Base-by-base conservation (phyloP, 306 rosid species). In the Nissolia schottii region DNA sequence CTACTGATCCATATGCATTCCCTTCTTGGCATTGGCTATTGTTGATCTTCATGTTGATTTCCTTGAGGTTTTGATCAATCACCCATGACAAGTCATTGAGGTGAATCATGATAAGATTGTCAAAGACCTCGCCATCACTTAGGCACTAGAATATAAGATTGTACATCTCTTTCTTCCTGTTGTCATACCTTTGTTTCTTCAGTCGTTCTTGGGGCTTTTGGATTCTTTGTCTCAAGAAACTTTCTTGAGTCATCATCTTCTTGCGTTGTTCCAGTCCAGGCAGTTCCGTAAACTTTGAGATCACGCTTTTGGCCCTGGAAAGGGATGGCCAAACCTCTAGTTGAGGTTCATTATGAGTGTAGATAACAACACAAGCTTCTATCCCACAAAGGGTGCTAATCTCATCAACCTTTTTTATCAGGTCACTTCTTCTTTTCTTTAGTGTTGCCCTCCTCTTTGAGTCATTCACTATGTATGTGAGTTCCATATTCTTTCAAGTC, bases 401-500 rank as follows among this genome's bases (percentile, higher is more conserved):
- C n/a, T n/a, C n/a, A n/a, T n/a, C n/a, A n/a, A n/a, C n/a, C n/a
- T n/a, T n/a, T n/a, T n/a, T n/a, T n/a, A n/a, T n/a, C n/a, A n/a
- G n/a, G n/a, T n/a, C n/a, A n/a, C n/a, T n/a, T n/a, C n/a, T n/a
- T n/a, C n/a, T n/a, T n/a, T n/a, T n/a, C n/a, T n/a, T n/a, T n/a
- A n/a, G n/a, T n/a, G n/a, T n/a, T n/a, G n/a, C n/a, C n/a, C n/a
- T n/a, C n/a, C n/a, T n/a, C n/a, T n/a, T n/a, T n/a, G n/a, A n/a
- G n/a, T n/a, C n/a, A n/a, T n/a, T n/a, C 29, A 22, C 1, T 31
- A 82, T 82, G 70, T 67, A 77, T 3, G 56, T 19, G 11, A 51
- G 74, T 3, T 53, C 45, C 19, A 67, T 57, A 67, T 71, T 71
- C 35, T 49, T 77, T 32, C 82, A 64, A 18, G 75, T 19, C 85